These are phyloP conservation scores for Coemansia sp. DNA, from an alignment of 192 early-diverging fungal species.

Conservation along the genomic window DNA sequence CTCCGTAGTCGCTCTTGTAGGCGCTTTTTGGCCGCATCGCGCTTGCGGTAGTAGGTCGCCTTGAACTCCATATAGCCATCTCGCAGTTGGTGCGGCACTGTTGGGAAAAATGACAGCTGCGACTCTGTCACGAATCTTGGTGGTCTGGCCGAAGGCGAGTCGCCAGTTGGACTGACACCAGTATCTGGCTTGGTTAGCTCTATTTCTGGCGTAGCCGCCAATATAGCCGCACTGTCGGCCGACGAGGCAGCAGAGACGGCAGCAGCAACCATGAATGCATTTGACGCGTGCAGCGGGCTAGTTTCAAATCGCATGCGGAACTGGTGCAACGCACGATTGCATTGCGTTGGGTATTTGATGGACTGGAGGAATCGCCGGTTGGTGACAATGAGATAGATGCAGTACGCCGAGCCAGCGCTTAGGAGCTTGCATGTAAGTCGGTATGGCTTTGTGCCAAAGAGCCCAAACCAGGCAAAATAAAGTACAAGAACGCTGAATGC, in stretches of 20 bases:
- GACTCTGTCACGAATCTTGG: constrained; percentile 31
- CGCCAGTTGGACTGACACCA: background rate
- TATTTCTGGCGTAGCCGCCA: background rate
- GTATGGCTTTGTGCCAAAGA: constrained; percentile 49
- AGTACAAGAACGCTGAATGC: constrained; percentile 51
- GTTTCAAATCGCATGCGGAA: constrained; percentile 56
- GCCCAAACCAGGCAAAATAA: constrained; percentile 58
- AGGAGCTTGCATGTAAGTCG: constrained; percentile 52
- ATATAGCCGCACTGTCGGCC: background rate
- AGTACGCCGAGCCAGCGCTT: constrained; percentile 55
- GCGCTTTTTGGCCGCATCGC: constrained; percentile 48
- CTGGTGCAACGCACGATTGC: constrained; percentile 58
- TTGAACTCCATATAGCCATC: constrained; percentile 55
- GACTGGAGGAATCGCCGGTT: constrained; percentile 55
- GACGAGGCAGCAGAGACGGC: constrained; percentile 11
- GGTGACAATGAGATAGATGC: constrained; percentile 54
- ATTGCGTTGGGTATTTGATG: constrained; percentile 52
- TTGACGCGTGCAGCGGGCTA: constrained; percentile 29
- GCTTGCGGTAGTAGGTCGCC: constrained; percentile 54
- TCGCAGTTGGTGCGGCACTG: constrained; percentile 53
- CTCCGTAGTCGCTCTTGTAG: constrained; percentile 45
- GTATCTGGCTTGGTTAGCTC: background rate
- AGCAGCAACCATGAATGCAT: constrained; percentile 9
- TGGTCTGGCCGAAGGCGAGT: background rate
- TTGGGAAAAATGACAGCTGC: constrained; percentile 56